Conservation (phyloP, 2,329 filamentous ascomycete species). For the Microsporum ferrugineum region DNA sequence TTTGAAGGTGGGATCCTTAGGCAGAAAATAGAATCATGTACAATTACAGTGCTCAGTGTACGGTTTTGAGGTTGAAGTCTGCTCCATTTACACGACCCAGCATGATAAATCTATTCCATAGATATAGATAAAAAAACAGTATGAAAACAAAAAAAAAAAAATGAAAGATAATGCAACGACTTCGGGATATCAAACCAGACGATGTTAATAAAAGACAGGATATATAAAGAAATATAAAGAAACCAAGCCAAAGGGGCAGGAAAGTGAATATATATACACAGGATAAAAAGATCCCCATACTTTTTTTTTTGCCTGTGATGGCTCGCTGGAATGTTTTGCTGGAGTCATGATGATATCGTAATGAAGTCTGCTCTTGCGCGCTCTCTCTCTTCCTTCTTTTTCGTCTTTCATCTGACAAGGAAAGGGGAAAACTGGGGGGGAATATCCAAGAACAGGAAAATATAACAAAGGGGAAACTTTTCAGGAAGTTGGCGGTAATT, state of each 20-base stretch:
- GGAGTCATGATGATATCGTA: conserved; percentile 1
- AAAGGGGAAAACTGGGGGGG: neutral
- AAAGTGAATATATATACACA: conserved; percentile 3
- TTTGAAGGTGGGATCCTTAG: neutral
- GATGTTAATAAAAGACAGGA: conserved; percentile 1
- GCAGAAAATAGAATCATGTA: conserved; percentile 1
- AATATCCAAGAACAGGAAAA: neutral
- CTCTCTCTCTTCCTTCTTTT: neutral
- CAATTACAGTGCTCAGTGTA: neutral
- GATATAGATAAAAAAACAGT: neutral
- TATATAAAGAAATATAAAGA: conserved; percentile 16
- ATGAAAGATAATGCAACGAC: conserved; percentile 13
- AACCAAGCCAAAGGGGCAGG: conserved; percentile 8
- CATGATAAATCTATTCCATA: conserved; percentile 1
- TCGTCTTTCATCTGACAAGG: conserved; percentile 6
- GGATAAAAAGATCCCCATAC: conserved; percentile 1
- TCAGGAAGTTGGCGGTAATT: neutral
- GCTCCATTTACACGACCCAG: neutral
- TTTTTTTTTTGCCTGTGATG: conserved; percentile 4
- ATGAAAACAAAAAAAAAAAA: conserved; percentile 4
- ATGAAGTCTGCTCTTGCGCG: neutral
- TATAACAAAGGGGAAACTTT: conserved; percentile 1
- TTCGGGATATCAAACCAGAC: conserved; percentile 3
- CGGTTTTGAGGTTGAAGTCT: neutral
- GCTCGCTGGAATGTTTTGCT: neutral